Conservation (phyloP, 176 grass and related monocot genomes). For the Carex littledalei region DNA sequence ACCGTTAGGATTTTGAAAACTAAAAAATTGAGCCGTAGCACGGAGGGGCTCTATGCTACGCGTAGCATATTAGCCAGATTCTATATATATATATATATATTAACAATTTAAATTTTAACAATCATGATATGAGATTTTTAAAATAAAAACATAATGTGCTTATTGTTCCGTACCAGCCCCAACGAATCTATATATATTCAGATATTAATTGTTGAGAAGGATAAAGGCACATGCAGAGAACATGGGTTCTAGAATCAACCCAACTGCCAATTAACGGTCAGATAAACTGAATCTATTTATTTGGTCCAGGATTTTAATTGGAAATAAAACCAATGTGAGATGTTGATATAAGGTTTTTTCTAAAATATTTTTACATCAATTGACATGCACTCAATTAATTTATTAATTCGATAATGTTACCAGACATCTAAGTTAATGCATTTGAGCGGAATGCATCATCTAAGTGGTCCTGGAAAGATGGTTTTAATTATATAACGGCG, state of each 20-base stretch:
- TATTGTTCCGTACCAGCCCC: not conserved
- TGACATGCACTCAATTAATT: not conserved
- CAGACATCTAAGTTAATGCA: not conserved
- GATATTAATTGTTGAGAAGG: too few species aligned
- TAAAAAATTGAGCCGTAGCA: too few species aligned
- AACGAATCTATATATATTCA: not conserved
- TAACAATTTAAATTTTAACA: not conserved
- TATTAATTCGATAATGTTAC: not conserved
- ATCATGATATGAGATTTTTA: not conserved
- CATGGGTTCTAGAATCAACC: constrained; percentile 1
- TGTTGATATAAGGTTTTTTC: not conserved
- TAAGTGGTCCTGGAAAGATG: not conserved
- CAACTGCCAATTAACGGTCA: constrained; percentile 19
- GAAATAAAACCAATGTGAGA: not conserved
- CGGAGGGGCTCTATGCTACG: too few species aligned
- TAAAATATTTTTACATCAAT: not conserved
- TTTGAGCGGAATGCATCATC: not conserved
- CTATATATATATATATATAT: not conserved
- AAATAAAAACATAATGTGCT: not conserved
- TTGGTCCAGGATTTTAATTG: constrained; percentile 5
- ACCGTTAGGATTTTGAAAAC: too few species aligned
- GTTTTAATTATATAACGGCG: too few species aligned
- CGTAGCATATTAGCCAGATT: too few species aligned
- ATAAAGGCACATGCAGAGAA: not conserved
- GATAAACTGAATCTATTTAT: constrained; percentile 9